Evolutionary conservation across 805 yeast species (phyloP).

Genomic region (Schizosaccharomyces osmophilus): DNA sequence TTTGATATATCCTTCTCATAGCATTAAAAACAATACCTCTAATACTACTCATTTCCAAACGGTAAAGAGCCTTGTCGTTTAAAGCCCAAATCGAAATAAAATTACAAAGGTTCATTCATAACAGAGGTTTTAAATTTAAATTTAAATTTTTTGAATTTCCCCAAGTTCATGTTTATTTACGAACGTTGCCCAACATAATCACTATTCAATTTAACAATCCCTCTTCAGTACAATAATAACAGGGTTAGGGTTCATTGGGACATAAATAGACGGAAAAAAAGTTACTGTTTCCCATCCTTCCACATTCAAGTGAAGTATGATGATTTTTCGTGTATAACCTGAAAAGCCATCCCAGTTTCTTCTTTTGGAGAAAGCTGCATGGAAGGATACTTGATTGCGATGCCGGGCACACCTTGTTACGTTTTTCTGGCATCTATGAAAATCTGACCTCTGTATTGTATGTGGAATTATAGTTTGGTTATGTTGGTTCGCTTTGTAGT

Average conservation of each 20-base stretch:
- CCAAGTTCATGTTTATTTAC: too few species aligned
- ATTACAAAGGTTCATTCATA: too few species aligned
- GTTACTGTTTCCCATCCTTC: neutral
- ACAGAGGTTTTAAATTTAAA: too few species aligned
- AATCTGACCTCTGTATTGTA: neutral
- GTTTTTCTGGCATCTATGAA: neutral
- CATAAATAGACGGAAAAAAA: neutral
- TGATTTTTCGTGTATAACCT: neutral
- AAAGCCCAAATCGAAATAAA: too few species aligned
- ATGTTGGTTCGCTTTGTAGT: too few species aligned
- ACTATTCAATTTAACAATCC: too few species aligned
- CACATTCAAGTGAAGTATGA: slow-evolving; percentile 2
- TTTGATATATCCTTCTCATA: too few species aligned
- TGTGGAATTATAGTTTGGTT: neutral
- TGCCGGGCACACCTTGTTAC: neutral
- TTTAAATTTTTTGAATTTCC: too few species aligned
- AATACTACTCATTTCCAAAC: too few species aligned
- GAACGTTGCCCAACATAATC: too few species aligned
- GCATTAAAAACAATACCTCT: too few species aligned
- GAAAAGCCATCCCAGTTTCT: neutral
- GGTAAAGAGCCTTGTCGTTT: too few species aligned
- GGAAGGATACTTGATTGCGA: slow-evolving; percentile 1
- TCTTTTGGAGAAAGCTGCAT: neutral
- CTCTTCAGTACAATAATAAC: neutral
- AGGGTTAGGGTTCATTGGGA: neutral